Evolutionary conservation across 2,329 filamentous ascomycete species (phyloP).

Genomic region (Penicillium sp.): DNA sequence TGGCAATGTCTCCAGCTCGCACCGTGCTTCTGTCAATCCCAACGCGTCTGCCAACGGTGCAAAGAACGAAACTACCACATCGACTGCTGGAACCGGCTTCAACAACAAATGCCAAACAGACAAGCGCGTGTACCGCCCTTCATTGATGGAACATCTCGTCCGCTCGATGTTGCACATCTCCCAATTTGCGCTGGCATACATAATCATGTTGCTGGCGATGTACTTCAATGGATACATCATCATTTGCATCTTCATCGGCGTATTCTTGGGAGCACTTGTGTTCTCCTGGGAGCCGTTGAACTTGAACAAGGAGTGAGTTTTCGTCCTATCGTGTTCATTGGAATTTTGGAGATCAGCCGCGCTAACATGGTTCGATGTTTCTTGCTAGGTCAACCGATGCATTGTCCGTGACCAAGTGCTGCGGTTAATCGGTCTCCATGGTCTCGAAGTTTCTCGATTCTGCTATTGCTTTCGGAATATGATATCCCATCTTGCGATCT

Average conservation of each 20-base stretch:
- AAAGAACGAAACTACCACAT: background rate
- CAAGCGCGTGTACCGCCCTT: slow-evolving; percentile 57
- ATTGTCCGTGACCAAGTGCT: slow-evolving; percentile 1
- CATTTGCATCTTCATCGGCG: slow-evolving; percentile 74
- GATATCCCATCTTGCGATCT: background rate
- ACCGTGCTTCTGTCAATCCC: background rate
- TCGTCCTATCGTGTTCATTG: background rate
- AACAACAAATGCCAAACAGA: background rate
- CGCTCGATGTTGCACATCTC: slow-evolving; percentile 65
- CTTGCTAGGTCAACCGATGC: background rate
- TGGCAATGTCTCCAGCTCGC: background rate
- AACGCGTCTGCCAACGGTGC: background rate
- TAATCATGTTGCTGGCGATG: slow-evolving; percentile 68
- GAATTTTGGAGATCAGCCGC: too few relatives aligned
- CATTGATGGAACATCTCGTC: slow-evolving; percentile 60
- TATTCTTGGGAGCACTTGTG: slow-evolving; percentile 66
- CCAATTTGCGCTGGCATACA: slow-evolving; percentile 72
- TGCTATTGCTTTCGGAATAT: too few relatives aligned
- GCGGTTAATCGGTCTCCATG: background rate
- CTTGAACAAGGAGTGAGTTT: slow-evolving; percentile 5
- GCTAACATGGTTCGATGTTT: background rate
- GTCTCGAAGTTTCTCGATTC: too few relatives aligned
- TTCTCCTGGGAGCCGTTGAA: slow-evolving; percentile 64
- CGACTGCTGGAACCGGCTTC: too few relatives aligned
- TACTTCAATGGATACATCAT: slow-evolving; percentile 71